Percentiles rank a stretch among this genome's conserved stretches.
Conservation (phyloP, 2,329 filamentous ascomycete genomes). For the Cercospora janseana region DNA sequence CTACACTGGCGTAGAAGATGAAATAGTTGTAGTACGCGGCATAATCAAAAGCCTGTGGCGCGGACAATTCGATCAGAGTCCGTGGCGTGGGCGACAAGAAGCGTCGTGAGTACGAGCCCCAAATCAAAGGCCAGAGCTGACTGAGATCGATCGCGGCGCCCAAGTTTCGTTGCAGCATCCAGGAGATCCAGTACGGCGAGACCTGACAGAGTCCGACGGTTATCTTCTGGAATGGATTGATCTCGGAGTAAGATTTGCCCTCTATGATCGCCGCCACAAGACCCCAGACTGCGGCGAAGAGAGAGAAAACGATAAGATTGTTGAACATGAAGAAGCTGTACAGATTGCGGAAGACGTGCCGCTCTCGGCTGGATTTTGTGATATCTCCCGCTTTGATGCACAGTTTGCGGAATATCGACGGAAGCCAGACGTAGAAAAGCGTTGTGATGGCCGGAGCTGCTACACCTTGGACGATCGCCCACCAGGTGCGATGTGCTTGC, state of each 20-base stretch:
- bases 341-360: constrained; percentile 84
- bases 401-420: constrained; percentile 85
- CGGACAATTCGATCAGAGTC: constrained; percentile 87
- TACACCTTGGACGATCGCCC: constrained; percentile 91
- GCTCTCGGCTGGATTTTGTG: constrained; percentile 87
- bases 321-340: constrained; percentile 98
- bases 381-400: constrained; percentile 80
- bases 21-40: constrained; percentile 98
- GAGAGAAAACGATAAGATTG: constrained; percentile 89
- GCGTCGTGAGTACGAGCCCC: constrained; percentile 78
- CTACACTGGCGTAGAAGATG: constrained; percentile 87
- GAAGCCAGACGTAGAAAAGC: constrained; percentile 79
- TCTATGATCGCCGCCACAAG: constrained; percentile 55
- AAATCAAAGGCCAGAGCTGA: constrained; percentile 79
- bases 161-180: constrained; percentile 86
- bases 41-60: constrained; percentile 90
- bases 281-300: constrained; percentile 79
- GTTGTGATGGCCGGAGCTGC: constrained; percentile 84
- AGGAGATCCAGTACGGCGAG: constrained; percentile 91
- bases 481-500: constrained; percentile 61
- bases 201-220: constrained; percentile 76
- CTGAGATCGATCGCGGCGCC: constrained; percentile 92
- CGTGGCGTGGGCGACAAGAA: constrained; percentile 86
- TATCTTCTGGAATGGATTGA: constrained; percentile 61
- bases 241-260: constrained; percentile 58